A percentile compares a stretch with the other conserved stretches of the same genome.
phyloP scores from a whole-genome alignment of 306 rosid genomes.

The Glycine latifolia region DNA sequence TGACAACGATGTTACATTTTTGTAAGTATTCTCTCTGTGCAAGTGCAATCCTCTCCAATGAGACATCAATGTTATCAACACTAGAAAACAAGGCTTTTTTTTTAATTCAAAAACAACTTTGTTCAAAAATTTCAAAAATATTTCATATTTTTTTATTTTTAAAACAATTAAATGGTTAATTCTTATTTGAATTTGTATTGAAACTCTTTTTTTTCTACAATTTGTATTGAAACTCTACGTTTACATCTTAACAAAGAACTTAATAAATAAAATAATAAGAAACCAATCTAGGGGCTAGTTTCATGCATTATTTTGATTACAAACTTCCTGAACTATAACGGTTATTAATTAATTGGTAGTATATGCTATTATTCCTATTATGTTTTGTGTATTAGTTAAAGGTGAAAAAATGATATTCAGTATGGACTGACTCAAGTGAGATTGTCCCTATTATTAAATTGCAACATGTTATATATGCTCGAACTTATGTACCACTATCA shows the following conservation, averaged over 20 bases:
- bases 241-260: neutral
- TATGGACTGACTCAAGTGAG: neutral
- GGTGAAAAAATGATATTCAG: neutral
- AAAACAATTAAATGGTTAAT: too few relatives aligned
- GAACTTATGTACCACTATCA: neutral
- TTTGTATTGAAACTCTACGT: neutral
- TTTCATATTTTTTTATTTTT: too few relatives aligned
- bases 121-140: neutral
- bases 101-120: slow-evolving; percentile 36
- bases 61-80: slow-evolving; percentile 47
- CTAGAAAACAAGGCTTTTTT: slow-evolving; percentile 38
- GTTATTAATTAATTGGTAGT: too few relatives aligned
- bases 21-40: slow-evolving; percentile 47
- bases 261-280: neutral
- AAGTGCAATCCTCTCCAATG: slow-evolving; percentile 33
- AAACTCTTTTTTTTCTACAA: too few relatives aligned
- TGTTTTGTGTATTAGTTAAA: too few relatives aligned
- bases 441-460: neutral
- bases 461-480: neutral
- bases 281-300: too few relatives aligned
- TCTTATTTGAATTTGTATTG: neutral
- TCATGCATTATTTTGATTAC: too few relatives aligned
- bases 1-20: slow-evolving; percentile 49
- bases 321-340: too few relatives aligned
- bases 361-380: too few relatives aligned